Base-by-base conservation (phyloP, 371 early-diverging fungal genomes). In the Mortierella sp. region DNA sequence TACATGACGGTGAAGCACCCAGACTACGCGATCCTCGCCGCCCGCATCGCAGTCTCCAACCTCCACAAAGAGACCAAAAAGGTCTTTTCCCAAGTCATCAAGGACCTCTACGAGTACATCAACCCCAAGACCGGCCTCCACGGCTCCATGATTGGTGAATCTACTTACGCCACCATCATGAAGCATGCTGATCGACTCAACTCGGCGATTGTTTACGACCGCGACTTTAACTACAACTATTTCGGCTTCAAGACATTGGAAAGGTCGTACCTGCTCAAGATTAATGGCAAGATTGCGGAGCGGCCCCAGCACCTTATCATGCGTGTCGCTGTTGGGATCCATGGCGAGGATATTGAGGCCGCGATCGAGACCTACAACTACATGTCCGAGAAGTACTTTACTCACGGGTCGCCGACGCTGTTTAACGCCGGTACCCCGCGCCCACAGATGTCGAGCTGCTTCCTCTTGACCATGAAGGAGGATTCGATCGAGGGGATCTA, bases 191-290 rank as follows among this genome's bases (percentile, higher is more conserved):
- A 97, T 34, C 88, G 88, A 43, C 93, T 99, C 76, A 95, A 99
- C 91, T 92, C 94, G 19, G 96, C 97, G 77, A 96, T 99, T 77
- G 95, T 97, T 82, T 96, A 98, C 87, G 95, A 97, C 71, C 95
- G 99, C 83, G 99, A 99, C 88, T 99, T 95, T 88, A 94, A 94
- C 78, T 98, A 98, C 91, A 97, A 96, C 90, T 99, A 95, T 91
- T 99, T 99, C 93, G 99, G 99, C 14, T 97, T 99, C 93, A 99
- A 99, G 90, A 99, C 99, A 1, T 93, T 99, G 28, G 97, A 98
- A 88, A 96, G 98, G 43, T 96, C 97, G 43, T 99, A 99, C 87
- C 91, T 99, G 59, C 90, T 99, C 75, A 93, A 95, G 78, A 94
- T 98, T 86, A 92, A 96, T 76, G 94, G 95, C 54, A 91, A 92